Evolutionary conservation across 139 green algal species (phyloP).

Genomic region (Dunaliella primolecta): DNA sequence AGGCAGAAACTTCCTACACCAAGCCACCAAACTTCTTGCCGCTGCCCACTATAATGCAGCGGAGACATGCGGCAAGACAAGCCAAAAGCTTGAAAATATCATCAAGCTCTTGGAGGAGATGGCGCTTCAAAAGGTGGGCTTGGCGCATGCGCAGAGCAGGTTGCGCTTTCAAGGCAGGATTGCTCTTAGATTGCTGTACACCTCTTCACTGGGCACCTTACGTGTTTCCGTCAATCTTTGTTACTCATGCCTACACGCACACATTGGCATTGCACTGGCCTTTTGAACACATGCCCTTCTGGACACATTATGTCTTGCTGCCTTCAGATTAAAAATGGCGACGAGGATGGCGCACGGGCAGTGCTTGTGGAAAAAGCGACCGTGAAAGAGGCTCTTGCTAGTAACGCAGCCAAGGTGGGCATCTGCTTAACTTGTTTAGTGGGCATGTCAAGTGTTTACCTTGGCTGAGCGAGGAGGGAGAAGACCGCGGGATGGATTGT

Average conservation of each 20-base stretch:
- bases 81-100: not conserved
- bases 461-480: too few relatives aligned
- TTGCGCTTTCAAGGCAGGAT: not conserved
- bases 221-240: not conserved
- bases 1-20: not conserved
- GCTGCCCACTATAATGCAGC: not conserved
- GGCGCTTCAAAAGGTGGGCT: not conserved
- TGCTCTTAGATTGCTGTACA: not conserved
- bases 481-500: too few relatives aligned
- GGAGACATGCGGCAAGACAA: not conserved
- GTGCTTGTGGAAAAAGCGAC: not conserved
- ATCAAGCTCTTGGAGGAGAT: not conserved
- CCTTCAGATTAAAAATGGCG: not conserved
- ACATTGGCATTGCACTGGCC: not conserved
- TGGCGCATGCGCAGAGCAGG: not conserved
- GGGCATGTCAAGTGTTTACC: too few relatives aligned
- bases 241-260: not conserved
- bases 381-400: not conserved
- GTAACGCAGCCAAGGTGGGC: not conserved
- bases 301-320: too few relatives aligned
- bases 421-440: too few relatives aligned
- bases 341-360: not conserved
- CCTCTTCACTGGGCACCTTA: not conserved
- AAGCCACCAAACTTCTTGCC: not conserved
- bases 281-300: too few relatives aligned